Conservation (phyloP, 108 stramenopile species). For the Skeletonema menzelii region DNA sequence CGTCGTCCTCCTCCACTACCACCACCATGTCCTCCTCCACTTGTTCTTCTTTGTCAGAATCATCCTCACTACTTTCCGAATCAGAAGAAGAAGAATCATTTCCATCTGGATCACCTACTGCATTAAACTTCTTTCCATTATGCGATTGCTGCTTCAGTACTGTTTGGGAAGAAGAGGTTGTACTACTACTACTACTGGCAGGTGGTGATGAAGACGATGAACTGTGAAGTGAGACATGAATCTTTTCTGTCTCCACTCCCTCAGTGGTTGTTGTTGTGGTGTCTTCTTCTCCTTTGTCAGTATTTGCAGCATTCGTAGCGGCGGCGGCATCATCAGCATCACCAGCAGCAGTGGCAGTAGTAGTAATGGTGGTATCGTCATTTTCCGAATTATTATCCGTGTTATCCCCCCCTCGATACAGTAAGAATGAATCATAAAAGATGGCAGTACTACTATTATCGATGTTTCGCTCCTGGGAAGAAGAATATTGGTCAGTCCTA, state of each 20-base stretch:
- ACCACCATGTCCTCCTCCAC: too few species aligned
- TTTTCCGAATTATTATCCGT: neutral
- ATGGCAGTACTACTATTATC: neutral
- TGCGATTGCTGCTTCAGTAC: neutral
- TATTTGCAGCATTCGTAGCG: neutral
- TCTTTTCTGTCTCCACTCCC: neutral
- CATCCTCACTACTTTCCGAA: constrained; percentile 39
- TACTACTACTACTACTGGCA: neutral
- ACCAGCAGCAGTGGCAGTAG: too few species aligned
- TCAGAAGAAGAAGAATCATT: constrained; percentile 57
- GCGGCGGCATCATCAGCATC: too few species aligned
- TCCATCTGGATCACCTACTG: constrained; percentile 83
- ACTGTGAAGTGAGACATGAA: constrained; percentile 1
- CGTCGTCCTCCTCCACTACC: neutral
- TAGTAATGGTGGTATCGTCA: neutral
- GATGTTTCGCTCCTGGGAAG: too few species aligned
- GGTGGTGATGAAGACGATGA: neutral
- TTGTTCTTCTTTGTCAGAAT: constrained; percentile 52
- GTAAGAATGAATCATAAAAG: neutral
- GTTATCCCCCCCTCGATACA: neutral
- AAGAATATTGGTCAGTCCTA: too few species aligned
- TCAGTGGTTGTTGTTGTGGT: neutral
- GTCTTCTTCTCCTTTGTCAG: neutral
- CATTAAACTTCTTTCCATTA: constrained; percentile 58
- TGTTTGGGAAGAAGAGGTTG: neutral